A percentile compares a stretch with the other conserved stretches of the same genome.
Evolutionary conservation across 495 filamentous ascomycete genomes (phyloP).

Genomic region (Rhypophila decipiens): DNA sequence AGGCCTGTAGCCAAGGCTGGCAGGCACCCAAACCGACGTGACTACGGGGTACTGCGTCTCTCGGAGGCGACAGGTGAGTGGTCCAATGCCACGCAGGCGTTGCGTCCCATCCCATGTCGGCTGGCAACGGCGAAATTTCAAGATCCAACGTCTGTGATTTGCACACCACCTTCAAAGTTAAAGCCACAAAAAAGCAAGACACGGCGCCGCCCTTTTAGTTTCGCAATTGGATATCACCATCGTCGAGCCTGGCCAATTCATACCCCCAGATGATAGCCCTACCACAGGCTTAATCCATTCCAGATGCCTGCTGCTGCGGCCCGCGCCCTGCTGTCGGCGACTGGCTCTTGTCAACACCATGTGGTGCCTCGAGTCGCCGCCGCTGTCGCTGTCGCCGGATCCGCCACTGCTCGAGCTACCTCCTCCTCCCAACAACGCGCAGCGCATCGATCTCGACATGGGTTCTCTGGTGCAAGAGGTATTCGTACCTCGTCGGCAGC

Average conservation of each 20-base stretch:
- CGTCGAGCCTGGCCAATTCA: conserved; percentile 3
- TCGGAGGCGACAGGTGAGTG: too few relatives aligned
- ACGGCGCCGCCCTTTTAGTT: background rate
- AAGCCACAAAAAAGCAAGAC: background rate
- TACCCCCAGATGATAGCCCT: conserved; percentile 10
- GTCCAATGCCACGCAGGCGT: too few relatives aligned
- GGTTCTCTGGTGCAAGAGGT: background rate
- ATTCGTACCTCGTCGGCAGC: conserved; percentile 18
- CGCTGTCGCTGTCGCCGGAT: background rate
- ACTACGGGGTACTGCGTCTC: background rate
- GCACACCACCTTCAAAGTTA: background rate
- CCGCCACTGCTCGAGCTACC: background rate
- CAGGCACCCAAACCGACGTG: background rate
- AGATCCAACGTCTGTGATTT: background rate
- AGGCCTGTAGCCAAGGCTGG: too few relatives aligned
- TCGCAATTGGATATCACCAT: conserved; percentile 2
- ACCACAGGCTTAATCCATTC: conserved; percentile 4
- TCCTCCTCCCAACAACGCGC: background rate
- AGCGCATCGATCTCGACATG: background rate
- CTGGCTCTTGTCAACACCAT: conserved; percentile 10
- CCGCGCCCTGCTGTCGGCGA: conserved; percentile 26
- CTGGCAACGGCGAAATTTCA: conserved; percentile 18
- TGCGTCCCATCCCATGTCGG: conserved; percentile 4
- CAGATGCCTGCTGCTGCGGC: conserved; percentile 26
- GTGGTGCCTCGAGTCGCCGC: background rate